Conservation (phyloP, 306 rosid species). For the Trichosanthes truncata region DNA sequence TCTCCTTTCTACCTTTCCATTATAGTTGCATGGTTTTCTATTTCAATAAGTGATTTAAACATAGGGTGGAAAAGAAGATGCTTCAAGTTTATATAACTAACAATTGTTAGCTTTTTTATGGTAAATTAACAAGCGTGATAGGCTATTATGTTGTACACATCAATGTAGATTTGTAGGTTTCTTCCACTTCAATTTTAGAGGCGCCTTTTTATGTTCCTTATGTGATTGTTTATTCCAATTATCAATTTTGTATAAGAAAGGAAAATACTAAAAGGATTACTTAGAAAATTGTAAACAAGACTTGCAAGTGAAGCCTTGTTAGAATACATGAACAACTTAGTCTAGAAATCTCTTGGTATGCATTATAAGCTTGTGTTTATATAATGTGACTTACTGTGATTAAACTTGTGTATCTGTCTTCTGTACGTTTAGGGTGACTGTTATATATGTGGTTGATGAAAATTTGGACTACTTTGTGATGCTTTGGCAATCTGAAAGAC, state of each 20-base stretch:
- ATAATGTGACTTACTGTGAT: neutral
- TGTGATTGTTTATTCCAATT: neutral
- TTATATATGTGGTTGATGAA: neutral
- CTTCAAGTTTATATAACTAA: neutral
- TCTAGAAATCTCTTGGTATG: neutral
- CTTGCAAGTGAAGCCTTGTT: neutral
- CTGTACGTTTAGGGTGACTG: neutral
- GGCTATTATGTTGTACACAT: neutral
- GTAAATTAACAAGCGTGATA: conserved; percentile 5
- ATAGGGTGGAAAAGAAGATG: neutral
- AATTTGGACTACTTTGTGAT: neutral
- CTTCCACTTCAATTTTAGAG: neutral
- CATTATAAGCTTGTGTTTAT: neutral
- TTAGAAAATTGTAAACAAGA: neutral
- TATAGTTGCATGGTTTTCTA: conserved; percentile 8
- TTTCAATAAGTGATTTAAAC: neutral
- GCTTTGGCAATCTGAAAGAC: neutral
- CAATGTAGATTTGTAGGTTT: neutral
- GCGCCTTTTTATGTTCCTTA: neutral
- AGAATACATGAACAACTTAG: neutral
- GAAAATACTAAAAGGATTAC: neutral
- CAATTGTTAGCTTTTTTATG: neutral
- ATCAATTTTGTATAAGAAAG: neutral
- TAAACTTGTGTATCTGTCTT: neutral
- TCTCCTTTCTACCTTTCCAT: conserved; percentile 8